Evolutionary conservation across 1,284 basidiomycete species (phyloP), one percentile per base, ranked within the genome.

Genomic region (Austroboletus novae-zelandiae): DNA sequence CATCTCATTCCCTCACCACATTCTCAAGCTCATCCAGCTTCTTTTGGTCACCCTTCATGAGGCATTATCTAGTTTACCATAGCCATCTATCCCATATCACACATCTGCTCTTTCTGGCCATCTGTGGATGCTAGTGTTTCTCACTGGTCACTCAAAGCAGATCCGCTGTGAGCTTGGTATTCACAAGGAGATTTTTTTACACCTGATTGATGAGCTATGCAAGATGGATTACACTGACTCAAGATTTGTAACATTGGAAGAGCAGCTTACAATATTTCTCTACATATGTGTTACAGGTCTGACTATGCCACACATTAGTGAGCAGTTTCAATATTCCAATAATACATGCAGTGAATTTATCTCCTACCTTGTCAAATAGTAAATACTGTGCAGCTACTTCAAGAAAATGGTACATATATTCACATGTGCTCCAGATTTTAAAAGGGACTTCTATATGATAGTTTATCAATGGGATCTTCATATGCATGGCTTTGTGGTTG

Each of bases 291-390:
- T 58, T 8, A 62, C 55, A 9, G 52, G 55, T 4, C 31, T 57
- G 0, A 40, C 52, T 6, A 10, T 40, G 10, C 10, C 40, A 14
- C 55, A 61, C 18, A 27, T 57, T 9, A 37, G 52, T 3, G 53
- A 63, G 40, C 20, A 37, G 4, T 66, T 65, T 36, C 60, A 66
- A 35, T 1, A 39, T 7, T 58, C 52, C 13, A 55, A 47, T 42
- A 45, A 61, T 3, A 64, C 53, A 27, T n/a, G n/a, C n/a, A n/a
- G n/a, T n/a, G n/a, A 17, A 4, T 17, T 18, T 17, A 17, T 18
- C 9, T 36, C 9, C n/a, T n/a, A 36, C n/a, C n/a, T n/a, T n/a
- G 17, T 9, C 9, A 36, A 36, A 6, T n/a, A 17, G 13, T 36
- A 36, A n/a, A n/a, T n/a, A n/a, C n/a, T n/a, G n/a, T n/a, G n/a